These are phyloP conservation scores for Neospermospora avenae DNA, from an alignment of 2,329 filamentous ascomycete species.

Conservation along the genomic window DNA sequence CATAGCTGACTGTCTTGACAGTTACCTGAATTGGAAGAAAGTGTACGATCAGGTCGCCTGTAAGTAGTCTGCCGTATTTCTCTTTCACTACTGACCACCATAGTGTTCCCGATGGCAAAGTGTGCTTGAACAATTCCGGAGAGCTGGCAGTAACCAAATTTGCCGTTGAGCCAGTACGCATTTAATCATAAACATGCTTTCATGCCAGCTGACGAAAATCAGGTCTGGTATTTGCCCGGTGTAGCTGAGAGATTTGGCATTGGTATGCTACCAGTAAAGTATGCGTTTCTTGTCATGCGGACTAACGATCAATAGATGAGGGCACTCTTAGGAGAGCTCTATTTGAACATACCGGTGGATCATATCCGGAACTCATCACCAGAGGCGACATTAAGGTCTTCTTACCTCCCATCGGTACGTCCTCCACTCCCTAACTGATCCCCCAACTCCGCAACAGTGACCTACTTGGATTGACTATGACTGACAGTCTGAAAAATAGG, in stretches of 20 bases:
- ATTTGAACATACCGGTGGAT: conserved; percentile 94
- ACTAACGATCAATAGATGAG: conserved; percentile 84
- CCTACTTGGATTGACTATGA: conserved; percentile 4
- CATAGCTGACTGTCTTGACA: conserved; percentile 29
- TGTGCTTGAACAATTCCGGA: conserved; percentile 78
- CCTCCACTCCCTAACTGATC: conserved; percentile 58
- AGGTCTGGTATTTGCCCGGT: conserved; percentile 79
- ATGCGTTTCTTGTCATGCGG: conserved; percentile 20
- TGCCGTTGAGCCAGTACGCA: conserved; percentile 84
- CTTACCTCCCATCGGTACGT: conserved; percentile 88
- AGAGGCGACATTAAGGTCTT: conserved; percentile 93
- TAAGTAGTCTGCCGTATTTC: conserved; percentile 34
- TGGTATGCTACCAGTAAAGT: conserved; percentile 18
- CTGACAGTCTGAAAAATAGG: conserved; percentile 19
- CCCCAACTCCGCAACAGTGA: neutral
- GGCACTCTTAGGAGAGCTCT: conserved; percentile 78
- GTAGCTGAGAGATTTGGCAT: conserved; percentile 93
- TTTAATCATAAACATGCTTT: conserved; percentile 73
- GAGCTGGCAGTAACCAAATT: conserved; percentile 95
- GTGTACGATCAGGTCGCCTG: conserved; percentile 75
- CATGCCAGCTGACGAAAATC: neutral
- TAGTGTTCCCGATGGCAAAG: conserved; percentile 68
- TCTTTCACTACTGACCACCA: conserved; percentile 13
- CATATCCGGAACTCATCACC: conserved; percentile 95
- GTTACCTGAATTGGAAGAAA: conserved; percentile 89